Percentiles rank a stretch among this genome's conserved stretches.
phyloP scores from a whole-genome alignment of 2,329 filamentous ascomycete genomes.

The Penicillium olsonii region DNA sequence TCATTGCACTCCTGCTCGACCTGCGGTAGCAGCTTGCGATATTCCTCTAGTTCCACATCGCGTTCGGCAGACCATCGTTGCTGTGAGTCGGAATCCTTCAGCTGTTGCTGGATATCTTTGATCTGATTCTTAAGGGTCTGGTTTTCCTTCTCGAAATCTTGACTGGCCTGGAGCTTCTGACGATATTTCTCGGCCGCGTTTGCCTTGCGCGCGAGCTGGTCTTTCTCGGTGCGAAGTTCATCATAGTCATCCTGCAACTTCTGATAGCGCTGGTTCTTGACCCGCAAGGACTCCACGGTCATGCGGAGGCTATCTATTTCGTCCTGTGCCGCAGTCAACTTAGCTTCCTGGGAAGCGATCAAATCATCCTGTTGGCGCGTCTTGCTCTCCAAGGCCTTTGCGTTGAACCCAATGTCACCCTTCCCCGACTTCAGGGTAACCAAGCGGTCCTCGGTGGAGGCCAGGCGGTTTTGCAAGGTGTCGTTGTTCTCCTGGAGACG shows the following conservation, averaged over 20 bases:
- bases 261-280: conserved; percentile 48
- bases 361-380: conserved; percentile 66
- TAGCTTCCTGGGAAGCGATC: conserved; percentile 69
- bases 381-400: conserved; percentile 50
- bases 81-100: conserved; percentile 48
- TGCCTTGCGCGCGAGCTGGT: conserved; percentile 49
- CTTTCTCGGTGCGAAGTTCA: conserved; percentile 50
- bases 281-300: conserved; percentile 45
- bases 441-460: conserved; percentile 51
- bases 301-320: conserved; percentile 48
- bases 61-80: conserved; percentile 43
- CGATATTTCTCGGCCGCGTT: conserved; percentile 53
- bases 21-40: conserved; percentile 47
- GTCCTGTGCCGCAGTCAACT: conserved; percentile 57
- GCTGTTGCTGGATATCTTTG: conserved; percentile 48
- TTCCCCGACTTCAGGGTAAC: conserved; percentile 55
- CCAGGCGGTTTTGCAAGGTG: conserved; percentile 46
- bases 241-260: conserved; percentile 53
- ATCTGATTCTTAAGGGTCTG: conserved; percentile 48
- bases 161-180: conserved; percentile 51
- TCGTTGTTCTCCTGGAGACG: conserved; percentile 55
- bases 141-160: conserved; percentile 53
- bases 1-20: conserved; percentile 53
- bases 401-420: conserved; percentile 49
- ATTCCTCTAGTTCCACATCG: conserved; percentile 46